Evolutionary conservation across 345 rosid genomes (phyloP), one percentile per base, ranked within the genome.

Genomic region (Aegle marmelos): DNA sequence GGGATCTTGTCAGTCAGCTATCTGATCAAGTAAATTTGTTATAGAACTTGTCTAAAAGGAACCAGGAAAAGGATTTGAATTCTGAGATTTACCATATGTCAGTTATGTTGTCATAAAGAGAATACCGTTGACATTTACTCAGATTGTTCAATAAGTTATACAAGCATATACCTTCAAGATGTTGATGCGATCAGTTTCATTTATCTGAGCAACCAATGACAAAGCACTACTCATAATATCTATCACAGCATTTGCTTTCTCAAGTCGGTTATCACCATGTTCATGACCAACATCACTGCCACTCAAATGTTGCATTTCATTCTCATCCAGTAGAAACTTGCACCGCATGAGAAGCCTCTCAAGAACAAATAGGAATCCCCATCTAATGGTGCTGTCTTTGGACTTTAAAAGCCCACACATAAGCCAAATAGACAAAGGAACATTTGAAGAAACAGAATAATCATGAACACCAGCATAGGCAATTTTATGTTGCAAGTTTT

Each of bases 291-390:
- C 81, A 86, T 72, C 80, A 77, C 77, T 81, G 84, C 83, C 79
- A 70, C 78, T 82, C 73, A 87, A 78, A 22, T 70, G 89, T 82
- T 88, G 94, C 86, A 88, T 86, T 83, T 91, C 98, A 83, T 89
- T 86, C 88, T 92, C 98, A 75, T 96, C 99, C 82, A 96, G 79
- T 82, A 96, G 82, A 87, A 90, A 92, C 80, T 96, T 96, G 84
- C 97, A 94, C 48, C 94, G 90, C 93, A 92, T 91, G 75, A 96
- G 99, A 89, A 96, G 97, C 86, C 97, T 90, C 89, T 96, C 98
- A 27, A 96, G 86, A 82, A 96, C 85, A 79, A 89, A 87, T 66
- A 96, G 74, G 83, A 96, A 96, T 36, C 99, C 99, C 95, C 97
- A 90, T 83, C 99, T 87, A 71, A 90, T 88, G 45, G 82, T 33